These are phyloP conservation scores for Bauhinia variegata DNA, from an alignment of 306 rosid species.

Conservation along the genomic window DNA sequence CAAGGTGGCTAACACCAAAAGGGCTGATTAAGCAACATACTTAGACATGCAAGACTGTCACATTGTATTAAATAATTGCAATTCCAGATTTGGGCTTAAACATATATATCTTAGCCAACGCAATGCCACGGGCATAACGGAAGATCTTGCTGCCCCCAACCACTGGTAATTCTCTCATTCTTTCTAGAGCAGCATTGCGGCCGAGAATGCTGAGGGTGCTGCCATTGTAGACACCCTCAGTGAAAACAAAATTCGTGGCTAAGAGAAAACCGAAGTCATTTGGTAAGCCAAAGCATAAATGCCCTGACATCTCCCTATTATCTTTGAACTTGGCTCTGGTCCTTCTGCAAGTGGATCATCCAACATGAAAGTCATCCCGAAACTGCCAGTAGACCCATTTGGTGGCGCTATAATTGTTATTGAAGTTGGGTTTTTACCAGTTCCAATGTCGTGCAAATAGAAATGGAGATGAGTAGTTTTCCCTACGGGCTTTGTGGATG, in stretches of 20 bases:
- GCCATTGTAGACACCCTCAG: constrained; percentile 32
- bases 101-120: constrained; percentile 30
- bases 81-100: constrained; percentile 17
- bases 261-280: constrained; percentile 35
- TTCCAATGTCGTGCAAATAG: constrained; percentile 45
- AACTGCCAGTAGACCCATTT: constrained; percentile 6
- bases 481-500: constrained; percentile 10
- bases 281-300: constrained; percentile 45
- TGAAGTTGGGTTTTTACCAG: constrained; percentile 43
- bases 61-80: constrained; percentile 45
- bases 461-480: constrained; percentile 45
- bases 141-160: constrained; percentile 40
- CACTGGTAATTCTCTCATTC: constrained; percentile 37
- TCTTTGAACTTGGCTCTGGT: constrained; percentile 37
- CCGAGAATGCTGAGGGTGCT: constrained; percentile 41
- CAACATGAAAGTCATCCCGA: constrained; percentile 35
- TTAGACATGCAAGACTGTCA: constrained; percentile 30
- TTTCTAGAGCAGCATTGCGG: constrained; percentile 20
- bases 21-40: not conserved
- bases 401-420: constrained; percentile 22
- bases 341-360: constrained; percentile 43
- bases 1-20: not conserved
- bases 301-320: constrained; percentile 46
- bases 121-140: constrained; percentile 34
- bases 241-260: constrained; percentile 35